Conservation (phyloP, 2,329 filamentous ascomycete genomes). For the Lecanicillium sp. region DNA sequence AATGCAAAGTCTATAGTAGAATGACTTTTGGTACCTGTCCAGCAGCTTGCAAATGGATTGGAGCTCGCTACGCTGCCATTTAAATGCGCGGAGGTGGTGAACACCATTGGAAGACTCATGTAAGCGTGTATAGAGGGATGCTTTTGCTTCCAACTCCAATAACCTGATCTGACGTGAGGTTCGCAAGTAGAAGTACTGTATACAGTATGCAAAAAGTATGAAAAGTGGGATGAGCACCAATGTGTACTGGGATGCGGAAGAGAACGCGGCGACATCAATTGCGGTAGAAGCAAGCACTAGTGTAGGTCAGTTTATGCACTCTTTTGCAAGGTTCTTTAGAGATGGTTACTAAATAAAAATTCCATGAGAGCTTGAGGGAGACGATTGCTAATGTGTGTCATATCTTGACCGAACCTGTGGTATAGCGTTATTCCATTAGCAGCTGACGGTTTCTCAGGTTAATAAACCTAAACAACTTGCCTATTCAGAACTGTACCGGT, state of each 20-base stretch:
- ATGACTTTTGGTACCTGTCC: conserved; percentile 13
- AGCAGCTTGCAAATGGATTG: conserved; percentile 35
- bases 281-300: not conserved
- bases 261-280: conserved; percentile 19
- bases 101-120: conserved; percentile 23
- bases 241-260: conserved; percentile 30
- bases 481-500: too few species aligned
- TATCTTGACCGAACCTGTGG: too few species aligned
- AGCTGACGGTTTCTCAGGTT: too few species aligned
- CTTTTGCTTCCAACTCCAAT: conserved; percentile 43
- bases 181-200: conserved; percentile 24
- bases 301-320: too few species aligned
- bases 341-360: too few species aligned
- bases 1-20: conserved; percentile 32
- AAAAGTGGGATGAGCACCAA: conserved; percentile 32
- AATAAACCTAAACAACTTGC: too few species aligned
- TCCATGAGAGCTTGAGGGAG: too few species aligned
- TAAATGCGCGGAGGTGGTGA: conserved; percentile 15
- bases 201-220: conserved; percentile 7
- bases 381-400: too few species aligned
- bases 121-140: conserved; percentile 32
- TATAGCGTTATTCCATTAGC: too few species aligned
- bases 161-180: conserved; percentile 46
- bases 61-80: conserved; percentile 20
- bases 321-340: too few species aligned